Evolutionary conservation across 2,329 filamentous ascomycete species (phyloP).

Genomic region (Bipolaris bicolor): DNA sequence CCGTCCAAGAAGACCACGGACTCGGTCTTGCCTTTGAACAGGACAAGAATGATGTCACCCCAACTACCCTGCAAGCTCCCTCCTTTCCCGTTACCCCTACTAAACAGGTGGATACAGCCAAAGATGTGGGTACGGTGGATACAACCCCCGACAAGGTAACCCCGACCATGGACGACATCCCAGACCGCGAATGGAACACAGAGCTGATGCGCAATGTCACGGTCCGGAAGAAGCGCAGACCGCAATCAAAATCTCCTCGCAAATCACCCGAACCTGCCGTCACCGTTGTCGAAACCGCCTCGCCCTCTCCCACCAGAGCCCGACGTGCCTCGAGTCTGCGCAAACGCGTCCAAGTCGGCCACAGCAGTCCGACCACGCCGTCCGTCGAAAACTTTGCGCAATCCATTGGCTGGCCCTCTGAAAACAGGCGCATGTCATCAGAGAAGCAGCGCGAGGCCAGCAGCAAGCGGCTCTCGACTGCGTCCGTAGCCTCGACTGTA

Average conservation of each 20-base stretch:
- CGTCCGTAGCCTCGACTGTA: constrained; percentile 61
- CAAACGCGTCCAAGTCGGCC: constrained; percentile 43
- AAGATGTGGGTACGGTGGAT: constrained; percentile 18
- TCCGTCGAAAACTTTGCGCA: constrained; percentile 58
- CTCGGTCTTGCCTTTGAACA: constrained; percentile 47
- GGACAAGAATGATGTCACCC: constrained; percentile 40
- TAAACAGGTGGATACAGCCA: constrained; percentile 2
- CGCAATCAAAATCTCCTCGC: constrained; percentile 30
- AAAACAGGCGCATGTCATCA: constrained; percentile 35
- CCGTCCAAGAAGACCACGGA: constrained; percentile 40
- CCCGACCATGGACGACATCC: constrained; percentile 33
- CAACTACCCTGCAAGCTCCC: constrained; percentile 31
- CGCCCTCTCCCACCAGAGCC: constrained; percentile 24
- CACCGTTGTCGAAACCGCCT: constrained; percentile 22
- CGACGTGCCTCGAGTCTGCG: constrained; percentile 38
- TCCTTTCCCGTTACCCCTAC: constrained; percentile 15
- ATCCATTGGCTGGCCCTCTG: constrained; percentile 58
- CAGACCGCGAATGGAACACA: constrained; percentile 49
- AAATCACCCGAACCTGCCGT: constrained; percentile 17
- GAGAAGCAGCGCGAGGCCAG: constrained; percentile 38
- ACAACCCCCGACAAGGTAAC: constrained; percentile 17
- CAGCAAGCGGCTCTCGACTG: constrained; percentile 55
- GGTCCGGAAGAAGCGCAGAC: constrained; percentile 44
- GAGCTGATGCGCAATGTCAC: constrained; percentile 52
- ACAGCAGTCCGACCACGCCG: constrained; percentile 40